Conservation (phyloP, 1,284 basidiomycete genomes). For the Sanghuangporus weigelae region DNA sequence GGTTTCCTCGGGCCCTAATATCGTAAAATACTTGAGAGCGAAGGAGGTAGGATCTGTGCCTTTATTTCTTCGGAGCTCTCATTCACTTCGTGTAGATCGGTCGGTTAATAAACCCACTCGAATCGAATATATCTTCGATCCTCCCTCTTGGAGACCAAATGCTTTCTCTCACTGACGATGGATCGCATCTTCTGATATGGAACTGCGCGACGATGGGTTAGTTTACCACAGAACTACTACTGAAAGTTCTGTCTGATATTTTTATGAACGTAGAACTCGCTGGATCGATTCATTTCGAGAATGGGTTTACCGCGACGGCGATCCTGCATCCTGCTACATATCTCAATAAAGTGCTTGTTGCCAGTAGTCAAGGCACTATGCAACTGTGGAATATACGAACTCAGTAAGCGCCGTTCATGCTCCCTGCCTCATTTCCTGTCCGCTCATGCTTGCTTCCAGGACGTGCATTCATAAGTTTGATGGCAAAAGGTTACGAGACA, state of each 20-base stretch:
- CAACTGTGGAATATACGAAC: slow-evolving; percentile 95
- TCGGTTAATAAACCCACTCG: slow-evolving; percentile 59
- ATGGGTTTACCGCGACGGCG: slow-evolving; percentile 77
- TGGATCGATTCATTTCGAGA: slow-evolving; percentile 65
- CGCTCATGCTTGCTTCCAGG: slow-evolving; percentile 31
- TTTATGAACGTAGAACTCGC: slow-evolving; percentile 42
- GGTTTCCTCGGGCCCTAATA: slow-evolving; percentile 64
- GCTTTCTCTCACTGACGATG: slow-evolving; percentile 77
- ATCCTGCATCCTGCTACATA: slow-evolving; percentile 95
- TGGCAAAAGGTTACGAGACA: slow-evolving; percentile 43
- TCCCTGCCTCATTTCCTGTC: not conserved
- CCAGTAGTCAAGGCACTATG: slow-evolving; percentile 75
- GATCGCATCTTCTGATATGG: slow-evolving; percentile 80
- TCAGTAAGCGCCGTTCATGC: slow-evolving; percentile 46
- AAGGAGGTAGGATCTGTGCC: slow-evolving; percentile 60
- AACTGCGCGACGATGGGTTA: slow-evolving; percentile 57
- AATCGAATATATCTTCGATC: slow-evolving; percentile 52
- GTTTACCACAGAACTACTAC: slow-evolving; percentile 18
- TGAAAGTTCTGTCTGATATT: not conserved
- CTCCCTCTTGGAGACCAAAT: slow-evolving; percentile 78
- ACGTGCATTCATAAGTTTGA: slow-evolving; percentile 63
- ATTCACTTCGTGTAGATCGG: slow-evolving; percentile 34
- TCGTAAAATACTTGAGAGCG: slow-evolving; percentile 81
- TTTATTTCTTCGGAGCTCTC: slow-evolving; percentile 10
- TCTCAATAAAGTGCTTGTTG: slow-evolving; percentile 91